Evolutionary conservation across 1,139 yeast species (phyloP), one percentile per base, ranked within the genome.

Genomic region (Hansenula anomala): DNA sequence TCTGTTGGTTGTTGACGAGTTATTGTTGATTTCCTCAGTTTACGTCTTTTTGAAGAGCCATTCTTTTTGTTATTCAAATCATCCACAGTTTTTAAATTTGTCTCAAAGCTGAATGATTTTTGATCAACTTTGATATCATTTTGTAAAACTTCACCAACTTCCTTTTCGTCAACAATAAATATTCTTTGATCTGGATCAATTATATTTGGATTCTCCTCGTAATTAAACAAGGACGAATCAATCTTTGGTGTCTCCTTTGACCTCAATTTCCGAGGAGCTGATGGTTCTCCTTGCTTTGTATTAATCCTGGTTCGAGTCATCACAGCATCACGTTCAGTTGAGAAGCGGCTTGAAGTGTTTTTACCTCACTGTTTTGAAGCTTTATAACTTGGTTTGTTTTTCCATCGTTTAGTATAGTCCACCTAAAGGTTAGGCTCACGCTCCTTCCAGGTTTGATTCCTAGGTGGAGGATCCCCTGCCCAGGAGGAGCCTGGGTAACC

Each of bases 1-100:
- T 79, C 84, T 7, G 28, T 25, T 6, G 23, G 23, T 5, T 24
- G 33, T 38, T 16, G 29, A 3, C 30, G 36, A 17, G 36, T 42
- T 34, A 34, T 28, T 6, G 39, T 33, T 4, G 48, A 38, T 25
- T 31, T 43, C 15, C 53, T 34, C 16, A 41, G 36, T 9, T 37
- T 30, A 12, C 43, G 33, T 24, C 31, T 40, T 27, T 31, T 30
- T 11, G 32, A 5, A 7, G 29, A 8, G 9, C 29, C 31, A 13
- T 36, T 27, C 14, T 7, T 13, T 15, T 23, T 11, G 13, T 15
- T 25, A n/a, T 19, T 13, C 9, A 16, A n/a, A 9, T n/a, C n/a
- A 10, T 27, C 35, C 12, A 41, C 34, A 4, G 37, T 32, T 11
- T 35, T 35, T 36, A 44, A 14, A 25, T 42, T 28, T 10, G 46